Conservation (phyloP, 371 early-diverging fungal genomes). For the Lichtheimia ramosa region DNA sequence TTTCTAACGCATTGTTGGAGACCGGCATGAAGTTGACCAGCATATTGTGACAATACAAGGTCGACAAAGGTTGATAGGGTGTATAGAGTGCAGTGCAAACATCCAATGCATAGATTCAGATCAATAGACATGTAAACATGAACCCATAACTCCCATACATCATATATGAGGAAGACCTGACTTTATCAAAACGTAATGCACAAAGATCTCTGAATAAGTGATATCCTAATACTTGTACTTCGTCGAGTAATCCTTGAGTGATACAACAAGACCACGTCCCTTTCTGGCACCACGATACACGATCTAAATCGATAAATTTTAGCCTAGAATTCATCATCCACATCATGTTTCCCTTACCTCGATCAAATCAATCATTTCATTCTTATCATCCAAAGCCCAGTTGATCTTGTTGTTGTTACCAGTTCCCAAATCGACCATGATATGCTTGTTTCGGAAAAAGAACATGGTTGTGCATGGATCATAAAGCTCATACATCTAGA, state of each 20-base stretch:
- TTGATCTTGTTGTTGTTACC: constrained; percentile 99
- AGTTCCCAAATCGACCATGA: constrained; percentile 97
- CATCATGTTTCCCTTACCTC: constrained; percentile 50
- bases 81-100: too few relatives aligned
- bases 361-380: constrained; percentile 86
- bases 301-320: constrained; percentile 30
- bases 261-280: constrained; percentile 93
- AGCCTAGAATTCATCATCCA: background rate
- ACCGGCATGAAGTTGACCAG: too few relatives aligned
- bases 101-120: too few relatives aligned
- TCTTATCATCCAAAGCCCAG: constrained; percentile 91
- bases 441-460: constrained; percentile 96
- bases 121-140: too few relatives aligned
- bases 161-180: too few relatives aligned
- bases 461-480: constrained; percentile 96
- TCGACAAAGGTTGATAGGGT: too few relatives aligned
- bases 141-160: too few relatives aligned
- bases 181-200: too few relatives aligned
- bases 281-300: constrained; percentile 95
- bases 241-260: constrained; percentile 95
- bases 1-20: too few relatives aligned
- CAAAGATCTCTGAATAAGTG: too few relatives aligned
- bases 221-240: constrained; percentile 89
- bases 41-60: too few relatives aligned
- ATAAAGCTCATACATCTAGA: constrained; percentile 93